Evolutionary conservation across 1,284 basidiomycete genomes (phyloP), one percentile per base, ranked within the genome.

Genomic region (Volvariella volvacea): DNA sequence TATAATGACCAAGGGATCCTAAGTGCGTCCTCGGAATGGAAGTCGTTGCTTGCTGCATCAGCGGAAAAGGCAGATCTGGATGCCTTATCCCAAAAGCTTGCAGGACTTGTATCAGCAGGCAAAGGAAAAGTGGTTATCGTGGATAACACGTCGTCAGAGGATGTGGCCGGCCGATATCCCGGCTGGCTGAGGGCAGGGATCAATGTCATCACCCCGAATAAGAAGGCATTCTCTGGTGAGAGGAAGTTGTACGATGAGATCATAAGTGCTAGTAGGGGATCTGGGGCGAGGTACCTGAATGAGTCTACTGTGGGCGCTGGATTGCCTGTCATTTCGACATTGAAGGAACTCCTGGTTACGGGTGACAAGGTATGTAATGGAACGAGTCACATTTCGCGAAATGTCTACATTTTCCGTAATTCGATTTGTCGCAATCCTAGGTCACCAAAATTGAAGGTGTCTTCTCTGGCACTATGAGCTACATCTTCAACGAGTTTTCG

Each of bases 401-500:
- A 12, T 17, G 15, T 12, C 19, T 33, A 15, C 19, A 39, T 15
- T 40, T 31, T 31, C 9, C 9, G 30, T 9, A 31, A 31, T 31
- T n/a, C n/a, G 30, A 31, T n/a, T 31, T 9, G 30, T 9, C 30
- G 30, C n/a, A 9, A 20, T 12, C 46, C 14, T 48, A 89, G 87
- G 67, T 90, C 49, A 66, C 70, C 49, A 88, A 84, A 66, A 86
- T 90, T 50, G 88, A 90, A 62, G 87, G 87, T 32, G 91, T 95
- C 33, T 86, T 95, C 64, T 92, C 88, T 6, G 95, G 95, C 2
- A 99, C 95, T 0, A 82, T 99, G 71, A 92, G 88, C 60, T 99
- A 99, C 71, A 98, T 99, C 67, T 99, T 99, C 76, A 99, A 99
- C 69, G 85, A 93, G 54, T 99, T 93, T 63, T 92, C 88, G 3